phyloP scores from a whole-genome alignment of 2,329 filamentous ascomycete species.

The Botryotinia narcissicola region DNA sequence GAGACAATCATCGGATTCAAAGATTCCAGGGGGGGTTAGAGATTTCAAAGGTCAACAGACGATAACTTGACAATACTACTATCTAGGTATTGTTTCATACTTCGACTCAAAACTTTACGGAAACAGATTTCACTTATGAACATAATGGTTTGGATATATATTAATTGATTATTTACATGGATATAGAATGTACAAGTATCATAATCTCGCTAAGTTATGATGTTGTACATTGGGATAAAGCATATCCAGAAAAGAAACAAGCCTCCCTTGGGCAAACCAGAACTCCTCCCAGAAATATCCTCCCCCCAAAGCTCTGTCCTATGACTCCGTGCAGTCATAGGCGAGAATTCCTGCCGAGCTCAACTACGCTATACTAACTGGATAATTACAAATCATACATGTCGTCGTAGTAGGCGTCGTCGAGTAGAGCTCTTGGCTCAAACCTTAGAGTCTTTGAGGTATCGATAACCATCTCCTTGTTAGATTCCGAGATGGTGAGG shows the following conservation, averaged over 20 bases:
- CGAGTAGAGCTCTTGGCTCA: not conserved
- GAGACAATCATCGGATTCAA: too few species aligned
- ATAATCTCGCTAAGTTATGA: not conserved
- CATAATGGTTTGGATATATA: not conserved
- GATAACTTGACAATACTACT: too few species aligned
- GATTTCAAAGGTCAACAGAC: too few species aligned
- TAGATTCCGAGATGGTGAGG: not conserved
- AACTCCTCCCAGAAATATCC: not conserved
- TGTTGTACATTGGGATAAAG: not conserved
- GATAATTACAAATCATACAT: not conserved
- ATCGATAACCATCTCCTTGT: not conserved
- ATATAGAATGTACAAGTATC: not conserved
- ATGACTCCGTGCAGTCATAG: not conserved
- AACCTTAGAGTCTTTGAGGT: not conserved
- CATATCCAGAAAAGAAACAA: not conserved
- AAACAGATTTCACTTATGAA: not conserved
- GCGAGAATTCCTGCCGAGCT: rapidly evolving
- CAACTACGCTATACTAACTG: rapidly evolving
- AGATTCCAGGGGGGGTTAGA: too few species aligned
- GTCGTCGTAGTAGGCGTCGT: not conserved
- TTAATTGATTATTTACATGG: not conserved
- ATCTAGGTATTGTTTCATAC: too few species aligned
- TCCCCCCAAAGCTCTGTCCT: not conserved
- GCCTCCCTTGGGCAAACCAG: not conserved
- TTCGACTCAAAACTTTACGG: not conserved